Conservation (phyloP, 2,329 filamentous ascomycete species). For the Chaetomiaceae sp. region DNA sequence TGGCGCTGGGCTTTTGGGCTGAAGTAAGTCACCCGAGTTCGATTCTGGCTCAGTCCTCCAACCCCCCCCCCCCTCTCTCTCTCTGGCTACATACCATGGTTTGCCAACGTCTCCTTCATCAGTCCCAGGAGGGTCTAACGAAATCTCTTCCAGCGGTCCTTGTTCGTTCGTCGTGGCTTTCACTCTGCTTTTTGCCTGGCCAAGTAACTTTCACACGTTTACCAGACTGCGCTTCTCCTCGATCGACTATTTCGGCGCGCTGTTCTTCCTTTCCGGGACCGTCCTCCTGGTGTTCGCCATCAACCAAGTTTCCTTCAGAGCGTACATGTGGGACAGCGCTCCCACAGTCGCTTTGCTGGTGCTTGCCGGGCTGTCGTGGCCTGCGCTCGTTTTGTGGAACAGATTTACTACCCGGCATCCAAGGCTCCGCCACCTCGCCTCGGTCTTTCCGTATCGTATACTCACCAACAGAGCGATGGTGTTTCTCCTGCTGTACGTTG, state of each 20-base stretch:
- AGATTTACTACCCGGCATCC: conserved; percentile 11
- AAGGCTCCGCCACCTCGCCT: conserved; percentile 13
- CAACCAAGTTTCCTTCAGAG: conserved; percentile 19
- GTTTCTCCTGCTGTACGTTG: conserved; percentile 10
- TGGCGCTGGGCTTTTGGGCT: conserved; percentile 21
- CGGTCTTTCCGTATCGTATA: conserved; percentile 20
- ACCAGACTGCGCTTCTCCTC: conserved; percentile 3
- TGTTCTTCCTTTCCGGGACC: conserved; percentile 17
- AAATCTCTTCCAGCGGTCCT: neutral
- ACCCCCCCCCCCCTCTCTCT: neutral
- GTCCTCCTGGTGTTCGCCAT: conserved; percentile 24
- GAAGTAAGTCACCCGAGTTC: conserved; percentile 10
- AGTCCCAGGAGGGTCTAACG: too few species aligned
- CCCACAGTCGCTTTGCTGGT: conserved; percentile 18
- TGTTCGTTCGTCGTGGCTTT: neutral
- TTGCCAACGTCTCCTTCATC: too few species aligned
- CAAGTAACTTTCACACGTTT: conserved; percentile 2
- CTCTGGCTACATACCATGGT: too few species aligned
- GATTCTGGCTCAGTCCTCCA: neutral
- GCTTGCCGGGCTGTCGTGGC: conserved; percentile 17
- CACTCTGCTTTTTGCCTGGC: conserved; percentile 6
- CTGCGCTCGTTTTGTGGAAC: conserved; percentile 20
- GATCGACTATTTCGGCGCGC: conserved; percentile 7
- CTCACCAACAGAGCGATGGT: conserved; percentile 15
- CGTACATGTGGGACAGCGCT: conserved; percentile 20